Percentiles rank a stretch among this genome's conserved stretches.
Conservation (phyloP, 495 filamentous ascomycete species). For the Astrothelium macrocarpum region DNA sequence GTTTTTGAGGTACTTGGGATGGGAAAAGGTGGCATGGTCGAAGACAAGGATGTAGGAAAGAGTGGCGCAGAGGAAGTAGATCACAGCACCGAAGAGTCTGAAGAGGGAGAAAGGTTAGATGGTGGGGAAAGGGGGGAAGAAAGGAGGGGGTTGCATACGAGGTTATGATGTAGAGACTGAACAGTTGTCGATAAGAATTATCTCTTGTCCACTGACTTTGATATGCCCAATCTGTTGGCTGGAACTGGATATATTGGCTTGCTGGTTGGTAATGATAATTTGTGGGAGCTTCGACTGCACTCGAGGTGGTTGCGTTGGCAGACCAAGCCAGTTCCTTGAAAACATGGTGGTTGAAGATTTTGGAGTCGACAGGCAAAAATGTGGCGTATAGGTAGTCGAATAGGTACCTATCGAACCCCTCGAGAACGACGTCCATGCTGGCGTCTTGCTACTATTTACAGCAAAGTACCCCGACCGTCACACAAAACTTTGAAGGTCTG, state of each 20-base stretch:
- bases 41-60: conserved; percentile 89
- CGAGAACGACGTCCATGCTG: conserved; percentile 85
- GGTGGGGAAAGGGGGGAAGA: conserved; percentile 5
- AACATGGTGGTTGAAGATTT: conserved; percentile 35
- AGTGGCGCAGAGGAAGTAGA: conserved; percentile 77
- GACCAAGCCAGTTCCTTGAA: conserved; percentile 10
- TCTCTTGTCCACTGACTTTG: conserved; percentile 71
- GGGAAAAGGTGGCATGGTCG: conserved; percentile 78
- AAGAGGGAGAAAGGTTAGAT: conserved; percentile 6
- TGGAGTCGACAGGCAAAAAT: conserved; percentile 50
- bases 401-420: conserved; percentile 73
- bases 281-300: conserved; percentile 31
- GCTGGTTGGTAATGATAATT: conserved; percentile 52
- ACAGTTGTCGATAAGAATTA: conserved; percentile 66
- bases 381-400: conserved; percentile 73
- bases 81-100: conserved; percentile 73
- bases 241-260: conserved; percentile 58
- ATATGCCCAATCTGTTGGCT: conserved; percentile 70
- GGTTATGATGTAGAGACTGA: conserved; percentile 72
- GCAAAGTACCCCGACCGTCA: no score
- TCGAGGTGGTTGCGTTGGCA: conserved; percentile 34
- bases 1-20: conserved; percentile 93
- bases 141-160: conserved; percentile 48
- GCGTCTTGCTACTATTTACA: not conserved
- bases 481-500: no score